phyloP scores from a whole-genome alignment of 2,329 filamentous ascomycete genomes.

The Stenocarpella maydis region DNA sequence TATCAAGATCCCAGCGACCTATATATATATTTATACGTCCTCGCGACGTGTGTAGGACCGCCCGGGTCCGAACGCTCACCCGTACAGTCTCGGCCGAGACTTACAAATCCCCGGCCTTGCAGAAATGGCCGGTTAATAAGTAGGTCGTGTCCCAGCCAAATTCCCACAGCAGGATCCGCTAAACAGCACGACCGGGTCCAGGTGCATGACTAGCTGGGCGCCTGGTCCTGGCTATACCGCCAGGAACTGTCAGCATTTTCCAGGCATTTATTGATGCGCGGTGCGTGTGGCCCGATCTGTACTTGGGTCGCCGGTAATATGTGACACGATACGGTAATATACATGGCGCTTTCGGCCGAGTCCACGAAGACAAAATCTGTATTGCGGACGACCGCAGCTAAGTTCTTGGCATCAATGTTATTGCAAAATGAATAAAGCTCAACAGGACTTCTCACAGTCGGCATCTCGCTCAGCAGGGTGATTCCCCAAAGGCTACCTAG shows the following conservation, averaged over 20 bases:
- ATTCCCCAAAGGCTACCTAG: background rate
- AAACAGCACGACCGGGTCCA: background rate
- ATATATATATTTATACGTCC: too few relatives aligned
- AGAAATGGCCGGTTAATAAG: background rate
- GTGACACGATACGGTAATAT: too few relatives aligned
- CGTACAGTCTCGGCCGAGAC: constrained; percentile 6
- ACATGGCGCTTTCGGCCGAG: background rate
- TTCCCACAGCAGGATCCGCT: background rate
- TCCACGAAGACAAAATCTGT: background rate
- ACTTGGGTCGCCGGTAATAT: background rate
- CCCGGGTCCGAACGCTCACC: background rate
- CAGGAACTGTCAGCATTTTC: background rate
- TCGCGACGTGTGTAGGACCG: background rate
- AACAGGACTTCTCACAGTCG: background rate
- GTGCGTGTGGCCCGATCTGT: background rate
- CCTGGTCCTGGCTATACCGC: background rate
- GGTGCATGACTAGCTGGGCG: background rate
- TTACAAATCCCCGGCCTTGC: background rate
- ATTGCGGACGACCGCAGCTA: background rate
- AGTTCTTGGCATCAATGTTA: background rate
- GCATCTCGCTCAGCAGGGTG: too few relatives aligned
- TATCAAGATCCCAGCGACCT: too few relatives aligned
- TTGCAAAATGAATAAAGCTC: background rate
- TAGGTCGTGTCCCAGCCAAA: background rate
- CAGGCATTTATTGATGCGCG: background rate